Evolutionary conservation across 345 rosid species (phyloP), one percentile per base, ranked within the genome.

Genomic region (Raphanus raphanistrum): DNA sequence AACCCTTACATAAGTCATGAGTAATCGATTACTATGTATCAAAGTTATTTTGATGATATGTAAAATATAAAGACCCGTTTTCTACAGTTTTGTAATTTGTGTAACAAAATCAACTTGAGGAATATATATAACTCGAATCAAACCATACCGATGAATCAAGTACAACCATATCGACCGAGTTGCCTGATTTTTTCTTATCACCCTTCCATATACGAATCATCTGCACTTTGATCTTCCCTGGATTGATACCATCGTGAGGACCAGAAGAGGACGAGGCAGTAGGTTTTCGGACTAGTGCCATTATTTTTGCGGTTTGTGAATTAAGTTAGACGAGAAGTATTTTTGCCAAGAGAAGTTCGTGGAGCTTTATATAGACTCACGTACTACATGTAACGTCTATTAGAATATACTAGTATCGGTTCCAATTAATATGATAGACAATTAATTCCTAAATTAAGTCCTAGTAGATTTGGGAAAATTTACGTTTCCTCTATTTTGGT

Each of bases 151-250:
- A 32, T 32, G 76, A 63, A 17, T 73, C 52, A 27, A 73, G 70
- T 63, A 63, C 33, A 50, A 73, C 70, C 62, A 73, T 48, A 1
- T 32, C 43, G 59, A 60, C 12, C 7, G 58, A 72, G 43, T 72
- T 72, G 12, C 7, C 50, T 63, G 70, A 13, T 63, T 63, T 63
- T 17, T 33, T 11, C 5, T 50, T 12, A 63, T 63, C 35, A 31
- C 62, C 50, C 69, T 50, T 21, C 61, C 33, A 63, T 48, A 35
- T 64, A 35, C 71, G 48, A 26, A 65, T 27, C 4, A 64, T 35
- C 38, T 74, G 71, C 64, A 54, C 38, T 35, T 36, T 35, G 71
- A 74, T 74, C 64, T 54, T 74, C 54, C 50, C 50, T 17, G 60
- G 75, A 25, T 38, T 71, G n/a, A 58, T 59, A 12, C 32, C 50